A percentile compares a stretch with the other conserved stretches of the same genome.
phyloP scores from a whole-genome alignment of 768 basidiomycete genomes.

The Mycena pura region DNA sequence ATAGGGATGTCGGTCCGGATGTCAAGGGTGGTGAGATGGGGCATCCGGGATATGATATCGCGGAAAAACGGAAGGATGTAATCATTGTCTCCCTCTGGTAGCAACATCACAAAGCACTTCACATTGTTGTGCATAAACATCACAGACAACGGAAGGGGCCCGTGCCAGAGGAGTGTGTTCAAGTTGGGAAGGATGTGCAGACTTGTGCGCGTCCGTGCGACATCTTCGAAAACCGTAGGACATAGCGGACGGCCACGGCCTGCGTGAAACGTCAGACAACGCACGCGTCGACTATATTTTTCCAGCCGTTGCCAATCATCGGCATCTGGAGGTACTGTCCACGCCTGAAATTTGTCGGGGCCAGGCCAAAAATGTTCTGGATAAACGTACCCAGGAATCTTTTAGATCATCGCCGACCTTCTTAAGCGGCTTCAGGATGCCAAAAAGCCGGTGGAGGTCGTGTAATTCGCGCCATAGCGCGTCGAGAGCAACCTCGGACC shows the following conservation, averaged over 20 bases:
- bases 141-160: constrained; percentile 39
- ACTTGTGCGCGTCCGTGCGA: constrained; percentile 60
- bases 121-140: constrained; percentile 67
- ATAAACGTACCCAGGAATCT: constrained; percentile 34
- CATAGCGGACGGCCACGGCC: constrained; percentile 32
- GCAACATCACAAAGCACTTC: constrained; percentile 41
- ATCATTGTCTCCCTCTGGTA: constrained; percentile 27
- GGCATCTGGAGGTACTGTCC: constrained; percentile 48
- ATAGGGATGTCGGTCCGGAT: constrained; percentile 52
- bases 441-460: constrained; percentile 52
- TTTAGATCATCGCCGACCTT: constrained; percentile 21
- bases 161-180: constrained; percentile 57
- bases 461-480: constrained; percentile 63
- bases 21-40: constrained; percentile 53
- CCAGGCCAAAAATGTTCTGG: not conserved
- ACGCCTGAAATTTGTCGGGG: constrained; percentile 40
- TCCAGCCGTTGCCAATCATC: constrained; percentile 63
- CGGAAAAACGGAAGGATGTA: constrained; percentile 34
- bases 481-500: constrained; percentile 66
- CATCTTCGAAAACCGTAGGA: constrained; percentile 55
- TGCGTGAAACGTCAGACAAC: constrained; percentile 39
- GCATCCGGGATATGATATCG: constrained; percentile 56
- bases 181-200: constrained; percentile 63
- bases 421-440: constrained; percentile 54
- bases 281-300: constrained; percentile 59